Evolutionary conservation across 805 yeast genomes (phyloP).

Genomic region (Metschnikowia arizonensis): DNA sequence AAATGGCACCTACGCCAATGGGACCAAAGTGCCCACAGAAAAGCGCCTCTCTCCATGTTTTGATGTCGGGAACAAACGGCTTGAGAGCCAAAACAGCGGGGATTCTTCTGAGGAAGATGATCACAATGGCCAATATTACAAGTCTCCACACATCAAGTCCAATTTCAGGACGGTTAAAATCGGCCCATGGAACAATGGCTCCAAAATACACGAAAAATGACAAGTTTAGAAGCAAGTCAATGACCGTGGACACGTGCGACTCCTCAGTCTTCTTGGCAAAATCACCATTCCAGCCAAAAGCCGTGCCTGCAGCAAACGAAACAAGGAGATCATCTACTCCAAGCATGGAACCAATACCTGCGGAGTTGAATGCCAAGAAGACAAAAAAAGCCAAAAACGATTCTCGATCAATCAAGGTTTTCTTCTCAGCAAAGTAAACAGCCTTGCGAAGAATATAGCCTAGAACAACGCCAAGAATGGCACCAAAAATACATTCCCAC

Average conservation of each 20-base stretch:
- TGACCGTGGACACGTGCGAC: conserved; percentile 83
- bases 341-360: conserved; percentile 82
- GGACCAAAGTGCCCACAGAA: conserved; percentile 97
- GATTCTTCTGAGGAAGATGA: conserved; percentile 71
- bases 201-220: conserved; percentile 89
- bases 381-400: conserved; percentile 83
- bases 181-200: conserved; percentile 84
- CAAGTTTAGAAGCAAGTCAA: conserved; percentile 76
- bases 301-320: conserved; percentile 89
- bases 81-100: conserved; percentile 76
- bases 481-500: conserved; percentile 80
- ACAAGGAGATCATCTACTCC: conserved; percentile 88
- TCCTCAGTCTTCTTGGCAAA: conserved; percentile 79
- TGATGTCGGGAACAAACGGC: conserved; percentile 80
- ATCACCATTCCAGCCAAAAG: conserved; percentile 93
- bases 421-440: conserved; percentile 68
- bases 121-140: conserved; percentile 66
- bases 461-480: conserved; percentile 64
- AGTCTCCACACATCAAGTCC: conserved; percentile 80
- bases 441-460: conserved; percentile 70
- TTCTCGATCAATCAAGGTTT: conserved; percentile 76
- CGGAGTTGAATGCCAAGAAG: conserved; percentile 75
- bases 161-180: conserved; percentile 55
- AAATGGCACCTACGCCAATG: conserved; percentile 90
- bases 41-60: conserved; percentile 89